Conservation (phyloP, 2,329 filamentous ascomycete genomes). For the Botryotinia globosa region DNA sequence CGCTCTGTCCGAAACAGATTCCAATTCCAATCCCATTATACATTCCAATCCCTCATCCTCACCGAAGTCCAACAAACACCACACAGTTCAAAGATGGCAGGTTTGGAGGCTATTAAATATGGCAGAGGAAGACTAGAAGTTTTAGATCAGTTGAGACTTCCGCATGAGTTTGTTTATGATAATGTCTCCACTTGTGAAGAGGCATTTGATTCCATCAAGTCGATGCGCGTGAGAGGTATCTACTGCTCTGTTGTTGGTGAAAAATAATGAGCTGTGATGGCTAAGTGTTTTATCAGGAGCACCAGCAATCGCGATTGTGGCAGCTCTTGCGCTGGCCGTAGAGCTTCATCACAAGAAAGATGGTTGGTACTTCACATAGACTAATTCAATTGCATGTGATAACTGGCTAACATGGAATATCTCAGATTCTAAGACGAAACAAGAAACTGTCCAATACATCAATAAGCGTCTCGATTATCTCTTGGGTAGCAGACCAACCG, state of each 20-base stretch:
- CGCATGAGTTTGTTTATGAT: slow-evolving; percentile 78
- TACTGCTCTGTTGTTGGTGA: not conserved
- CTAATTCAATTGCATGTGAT: not conserved
- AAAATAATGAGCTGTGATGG: not conserved
- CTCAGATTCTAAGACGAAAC: slow-evolving; percentile 34
- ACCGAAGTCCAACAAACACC: not conserved
- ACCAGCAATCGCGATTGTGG: slow-evolving; percentile 97
- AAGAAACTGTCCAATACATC: slow-evolving; percentile 68
- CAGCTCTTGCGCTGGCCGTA: slow-evolving; percentile 81
- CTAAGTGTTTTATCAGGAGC: slow-evolving; percentile 53
- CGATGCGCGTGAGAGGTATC: slow-evolving; percentile 69
- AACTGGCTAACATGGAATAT: not conserved
- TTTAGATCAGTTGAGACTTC: slow-evolving; percentile 78
- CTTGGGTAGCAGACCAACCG: slow-evolving; percentile 84
- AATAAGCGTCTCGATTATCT: slow-evolving; percentile 78
- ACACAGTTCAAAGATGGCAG: slow-evolving; percentile 31
- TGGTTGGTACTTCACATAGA: slow-evolving; percentile 36
- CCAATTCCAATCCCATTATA: not conserved
- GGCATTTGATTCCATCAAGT: slow-evolving; percentile 78
- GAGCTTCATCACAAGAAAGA: slow-evolving; percentile 64
- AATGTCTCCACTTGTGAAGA: slow-evolving; percentile 66
- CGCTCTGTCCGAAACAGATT: not conserved
- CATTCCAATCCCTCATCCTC: not conserved
- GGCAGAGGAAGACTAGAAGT: slow-evolving; percentile 69
- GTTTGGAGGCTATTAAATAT: slow-evolving; percentile 76